Evolutionary conservation across 805 yeast genomes (phyloP).

Genomic region (Scheffersomyces ergatensis): DNA sequence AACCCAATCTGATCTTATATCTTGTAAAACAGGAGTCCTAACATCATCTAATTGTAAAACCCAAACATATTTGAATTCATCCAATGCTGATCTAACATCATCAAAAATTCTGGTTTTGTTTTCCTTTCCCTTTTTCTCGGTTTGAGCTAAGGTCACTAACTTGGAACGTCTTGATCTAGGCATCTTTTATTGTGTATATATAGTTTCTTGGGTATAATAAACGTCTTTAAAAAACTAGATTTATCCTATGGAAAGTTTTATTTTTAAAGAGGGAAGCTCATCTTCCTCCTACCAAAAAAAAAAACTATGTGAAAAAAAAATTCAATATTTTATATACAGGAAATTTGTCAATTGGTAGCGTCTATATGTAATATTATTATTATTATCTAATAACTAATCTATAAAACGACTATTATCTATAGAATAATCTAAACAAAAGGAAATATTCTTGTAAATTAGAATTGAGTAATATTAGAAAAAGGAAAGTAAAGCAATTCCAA

Average conservation of each 20-base stretch:
- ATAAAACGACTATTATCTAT: too few species aligned
- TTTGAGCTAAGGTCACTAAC: conserved; percentile 91
- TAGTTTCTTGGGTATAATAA: neutral
- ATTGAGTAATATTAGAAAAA: too few species aligned
- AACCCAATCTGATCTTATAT: conserved; percentile 86
- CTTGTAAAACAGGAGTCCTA: conserved; percentile 93
- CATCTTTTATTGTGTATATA: conserved; percentile 44
- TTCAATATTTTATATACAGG: neutral
- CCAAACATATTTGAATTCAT: conserved; percentile 77
- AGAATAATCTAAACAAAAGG: too few species aligned
- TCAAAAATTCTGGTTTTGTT: conserved; percentile 90
- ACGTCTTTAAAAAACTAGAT: too few species aligned
- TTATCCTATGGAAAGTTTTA: too few species aligned
- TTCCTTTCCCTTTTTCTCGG: conserved; percentile 93
- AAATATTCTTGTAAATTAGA: too few species aligned
- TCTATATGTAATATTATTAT: too few species aligned
- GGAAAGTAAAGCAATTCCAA: too few species aligned
- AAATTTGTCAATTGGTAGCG: neutral
- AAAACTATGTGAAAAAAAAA: conserved; percentile 6
- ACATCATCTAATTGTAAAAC: conserved; percentile 85
- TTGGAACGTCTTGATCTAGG: conserved; percentile 97
- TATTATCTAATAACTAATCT: too few species aligned
- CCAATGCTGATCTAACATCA: conserved; percentile 81
- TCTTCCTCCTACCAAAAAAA: conserved; percentile 10
- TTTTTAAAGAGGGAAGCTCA: conserved; percentile 26